These are phyloP conservation scores for Anisodus tanguticus DNA, from an alignment of 257 asterid species.

Conservation along the genomic window DNA sequence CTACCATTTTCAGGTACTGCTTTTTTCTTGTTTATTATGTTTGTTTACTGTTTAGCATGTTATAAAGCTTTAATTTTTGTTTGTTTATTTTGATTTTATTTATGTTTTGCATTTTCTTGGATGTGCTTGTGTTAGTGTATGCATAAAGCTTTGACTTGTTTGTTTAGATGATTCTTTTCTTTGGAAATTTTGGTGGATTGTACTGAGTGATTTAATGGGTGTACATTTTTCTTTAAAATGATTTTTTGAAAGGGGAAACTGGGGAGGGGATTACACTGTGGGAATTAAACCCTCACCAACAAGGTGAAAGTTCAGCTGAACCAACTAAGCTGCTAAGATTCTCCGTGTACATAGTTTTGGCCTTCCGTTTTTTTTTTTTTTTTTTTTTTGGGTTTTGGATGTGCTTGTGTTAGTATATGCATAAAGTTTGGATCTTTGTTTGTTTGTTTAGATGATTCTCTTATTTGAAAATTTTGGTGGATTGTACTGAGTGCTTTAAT, in stretches of 20 bases:
- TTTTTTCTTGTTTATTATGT: not conserved
- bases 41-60: too few species aligned
- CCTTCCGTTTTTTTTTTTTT: not conserved
- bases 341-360: too few species aligned
- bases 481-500: not conserved
- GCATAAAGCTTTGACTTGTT: not conserved
- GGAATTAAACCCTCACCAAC: too few species aligned
- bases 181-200: slow-evolving; percentile 4
- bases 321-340: too few species aligned
- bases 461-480: not conserved
- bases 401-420: not conserved
- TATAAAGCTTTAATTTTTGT: too few species aligned
- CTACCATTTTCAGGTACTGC: not conserved
- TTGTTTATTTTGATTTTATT: too few species aligned
- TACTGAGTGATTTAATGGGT: not conserved
- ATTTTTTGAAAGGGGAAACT: too few species aligned
- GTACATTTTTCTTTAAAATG: too few species aligned
- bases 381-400: not conserved
- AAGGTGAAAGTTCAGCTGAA: too few species aligned
- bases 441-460: not conserved
- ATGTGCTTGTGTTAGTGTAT: not conserved
- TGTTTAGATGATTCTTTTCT: slow-evolving; percentile 7
- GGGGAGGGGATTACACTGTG: too few species aligned
- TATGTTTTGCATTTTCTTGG: not conserved
- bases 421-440: too few species aligned